Base-by-base conservation (phyloP, 495 filamentous ascomycete species). In the Penicillium malachiteum region DNA sequence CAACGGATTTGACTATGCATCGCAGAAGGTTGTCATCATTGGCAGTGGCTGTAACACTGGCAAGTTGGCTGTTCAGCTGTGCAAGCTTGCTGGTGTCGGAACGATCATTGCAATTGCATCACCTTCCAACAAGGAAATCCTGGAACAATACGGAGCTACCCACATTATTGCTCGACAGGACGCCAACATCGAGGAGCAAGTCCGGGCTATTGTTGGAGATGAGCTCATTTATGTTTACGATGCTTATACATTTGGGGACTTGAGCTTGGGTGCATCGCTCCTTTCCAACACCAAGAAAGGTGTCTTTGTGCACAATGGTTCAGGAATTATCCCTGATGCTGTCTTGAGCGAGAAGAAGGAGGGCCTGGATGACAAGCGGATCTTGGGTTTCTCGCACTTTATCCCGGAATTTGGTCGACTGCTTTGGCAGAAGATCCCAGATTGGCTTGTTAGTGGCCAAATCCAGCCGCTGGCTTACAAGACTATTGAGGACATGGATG, bases 171-270 rank as follows among this genome's bases (percentile, higher is more conserved):
- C 26, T 5, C 26, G 46, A 9, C 26, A 33, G 5, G 46, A 33
- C 34, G 11, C 32, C 4, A 16, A 48, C 34, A 35, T 48, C 10
- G 30, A 33, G 3, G 46, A 6, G 26, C 30, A 48, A n/a, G 46
- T 48, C 17, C 46, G 31, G 13, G 46, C 26, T 6, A 48, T 48
- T 18, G 46, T 48, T n/a, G 46, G 46, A 3, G 46, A 48, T 48
- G 31, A 48, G 9, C 31, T 48, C 2, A 3, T 48, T 3, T 48
- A 48, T 18, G 46, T 35, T 5, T 48, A 34, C n/a, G 46, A 48
- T 35, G 31, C 46, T n/a, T 48, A n/a, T 30, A 34, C 21, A 12
- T 48, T 35, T 35, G 46, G 31, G 5, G 17, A n/a, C 46, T 48
- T 48, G 26, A 35, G 31, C 4, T 26, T 26, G 21, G 21, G 21